phyloP scores from a whole-genome alignment of 768 basidiomycete genomes.

The Tulasnella sp. region DNA sequence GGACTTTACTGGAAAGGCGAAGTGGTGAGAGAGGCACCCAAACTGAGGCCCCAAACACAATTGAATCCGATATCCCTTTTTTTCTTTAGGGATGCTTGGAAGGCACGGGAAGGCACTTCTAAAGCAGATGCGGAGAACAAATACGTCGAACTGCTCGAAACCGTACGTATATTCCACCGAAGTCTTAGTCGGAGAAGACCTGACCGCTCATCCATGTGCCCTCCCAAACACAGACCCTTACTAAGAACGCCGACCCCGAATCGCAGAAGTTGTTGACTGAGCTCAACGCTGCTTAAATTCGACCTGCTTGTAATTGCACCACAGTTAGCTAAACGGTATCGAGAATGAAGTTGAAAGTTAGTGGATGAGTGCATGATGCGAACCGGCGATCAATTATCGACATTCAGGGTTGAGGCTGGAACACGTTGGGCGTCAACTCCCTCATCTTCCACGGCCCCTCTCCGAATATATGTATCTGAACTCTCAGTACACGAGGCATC shows the following conservation, averaged over 20 bases:
- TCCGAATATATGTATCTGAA: not conserved
- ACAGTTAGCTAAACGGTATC: not conserved
- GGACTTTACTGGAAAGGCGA: constrained; percentile 80
- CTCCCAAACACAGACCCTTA: not conserved
- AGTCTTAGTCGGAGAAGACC: not conserved
- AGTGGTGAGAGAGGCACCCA: constrained; percentile 50
- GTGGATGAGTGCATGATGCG: not conserved
- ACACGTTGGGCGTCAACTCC: not conserved
- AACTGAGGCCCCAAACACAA: not conserved
- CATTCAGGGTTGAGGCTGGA: not conserved
- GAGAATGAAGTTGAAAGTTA: not conserved
- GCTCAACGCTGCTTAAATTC: not conserved
- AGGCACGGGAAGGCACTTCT: constrained; percentile 51
- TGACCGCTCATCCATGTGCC: not conserved
- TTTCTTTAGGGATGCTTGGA: constrained; percentile 75
- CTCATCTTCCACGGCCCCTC: not conserved
- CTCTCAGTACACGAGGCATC: not conserved
- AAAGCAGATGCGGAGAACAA: constrained; percentile 57
- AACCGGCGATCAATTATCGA: not conserved
- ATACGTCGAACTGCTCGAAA: constrained; percentile 67
- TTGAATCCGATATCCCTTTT: not conserved
- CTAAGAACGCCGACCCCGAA: not conserved
- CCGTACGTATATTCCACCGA: constrained; percentile 35
- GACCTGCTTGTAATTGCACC: not conserved
- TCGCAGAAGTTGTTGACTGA: not conserved